Conservation (phyloP, 352 stramenopile species). For the Phytophthora pseudosyringae region DNA sequence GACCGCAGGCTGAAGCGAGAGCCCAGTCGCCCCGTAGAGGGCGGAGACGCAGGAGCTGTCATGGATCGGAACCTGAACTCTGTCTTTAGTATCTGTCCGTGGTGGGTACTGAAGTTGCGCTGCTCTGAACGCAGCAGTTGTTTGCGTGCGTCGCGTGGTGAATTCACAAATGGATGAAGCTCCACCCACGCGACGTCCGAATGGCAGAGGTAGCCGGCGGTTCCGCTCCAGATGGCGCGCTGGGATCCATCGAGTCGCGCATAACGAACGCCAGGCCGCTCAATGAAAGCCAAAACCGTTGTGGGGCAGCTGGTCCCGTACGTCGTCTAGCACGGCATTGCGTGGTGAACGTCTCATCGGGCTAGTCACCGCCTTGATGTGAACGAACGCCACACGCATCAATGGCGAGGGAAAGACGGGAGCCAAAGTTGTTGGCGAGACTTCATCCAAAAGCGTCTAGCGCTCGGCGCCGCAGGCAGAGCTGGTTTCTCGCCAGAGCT, state of each 20-base stretch:
- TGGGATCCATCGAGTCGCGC: slow-evolving; percentile 8
- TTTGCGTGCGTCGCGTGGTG: slow-evolving; percentile 3
- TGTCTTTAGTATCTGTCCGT: neutral
- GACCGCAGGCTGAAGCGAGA: slow-evolving; percentile 30
- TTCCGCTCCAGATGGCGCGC: slow-evolving; percentile 20
- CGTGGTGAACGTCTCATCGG: slow-evolving; percentile 4
- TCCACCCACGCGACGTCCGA: neutral
- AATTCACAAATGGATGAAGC: slow-evolving; percentile 29
- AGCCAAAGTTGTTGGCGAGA: neutral
- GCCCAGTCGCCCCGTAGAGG: slow-evolving; percentile 1
- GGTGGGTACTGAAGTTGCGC: slow-evolving; percentile 1
- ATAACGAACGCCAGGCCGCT: slow-evolving; percentile 18
- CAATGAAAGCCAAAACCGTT: slow-evolving; percentile 13
- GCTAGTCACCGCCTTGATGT: neutral
- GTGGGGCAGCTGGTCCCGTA: slow-evolving; percentile 22
- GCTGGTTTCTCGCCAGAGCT: slow-evolving; percentile 1
- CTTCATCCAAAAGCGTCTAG: slow-evolving; percentile 5
- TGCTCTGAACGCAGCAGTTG: slow-evolving; percentile 1
- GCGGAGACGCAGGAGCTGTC: slow-evolving; percentile 14
- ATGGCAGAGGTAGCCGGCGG: slow-evolving; percentile 27
- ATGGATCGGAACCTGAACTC: slow-evolving; percentile 9
- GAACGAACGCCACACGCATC: slow-evolving; percentile 4
- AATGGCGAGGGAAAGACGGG: slow-evolving; percentile 14
- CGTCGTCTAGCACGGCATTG: slow-evolving; percentile 9
- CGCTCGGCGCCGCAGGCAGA: slow-evolving; percentile 1